A percentile compares a stretch with the other conserved stretches of the same genome.
phyloP scores from a whole-genome alignment of 2,329 filamentous ascomycete genomes.

The Fusarium odoratissimum region DNA sequence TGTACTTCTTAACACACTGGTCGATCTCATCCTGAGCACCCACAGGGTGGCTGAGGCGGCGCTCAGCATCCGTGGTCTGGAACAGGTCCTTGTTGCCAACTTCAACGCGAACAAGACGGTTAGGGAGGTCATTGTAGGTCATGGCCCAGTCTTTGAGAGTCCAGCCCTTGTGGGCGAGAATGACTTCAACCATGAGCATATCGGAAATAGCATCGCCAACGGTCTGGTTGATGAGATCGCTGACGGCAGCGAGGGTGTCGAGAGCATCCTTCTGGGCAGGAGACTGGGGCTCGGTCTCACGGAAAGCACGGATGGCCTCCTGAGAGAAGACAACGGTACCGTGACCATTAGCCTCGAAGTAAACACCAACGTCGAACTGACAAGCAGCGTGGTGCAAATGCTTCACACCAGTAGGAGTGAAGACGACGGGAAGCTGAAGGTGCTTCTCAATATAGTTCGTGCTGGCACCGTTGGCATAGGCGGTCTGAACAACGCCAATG shows the following conservation, averaged over 20 bases:
- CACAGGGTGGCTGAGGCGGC: constrained; percentile 81
- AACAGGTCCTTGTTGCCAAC: constrained; percentile 90
- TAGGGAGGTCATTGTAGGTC: constrained; percentile 94
- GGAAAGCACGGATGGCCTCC: constrained; percentile 82
- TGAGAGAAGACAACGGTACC: constrained; percentile 95
- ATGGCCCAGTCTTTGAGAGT: constrained; percentile 89
- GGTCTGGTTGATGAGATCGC: constrained; percentile 96
- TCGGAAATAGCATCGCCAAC: constrained; percentile 97
- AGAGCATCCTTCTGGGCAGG: constrained; percentile 92
- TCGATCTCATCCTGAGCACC: constrained; percentile 90
- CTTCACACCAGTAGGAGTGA: constrained; percentile 96
- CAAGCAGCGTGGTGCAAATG: constrained; percentile 97
- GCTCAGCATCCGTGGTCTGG: constrained; percentile 91
- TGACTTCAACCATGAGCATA: constrained; percentile 94
- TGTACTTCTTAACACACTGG: constrained; percentile 87
- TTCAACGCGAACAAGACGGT: constrained; percentile 92
- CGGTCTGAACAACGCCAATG: constrained; percentile 95
- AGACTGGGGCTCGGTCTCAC: constrained; percentile 83
- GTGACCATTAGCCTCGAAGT: constrained; percentile 99
- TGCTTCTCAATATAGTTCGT: constrained; percentile 92
- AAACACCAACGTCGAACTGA: constrained; percentile 94
- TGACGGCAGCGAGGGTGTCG: constrained; percentile 83
- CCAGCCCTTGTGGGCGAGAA: constrained; percentile 96
- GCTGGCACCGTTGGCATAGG: constrained; percentile 95
- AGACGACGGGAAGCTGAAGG: constrained; percentile 88